A percentile compares a stretch with the other conserved stretches of the same genome.
phyloP scores from a whole-genome alignment of 176 grass and related monocot species.

The Aegilops bicornis region DNA sequence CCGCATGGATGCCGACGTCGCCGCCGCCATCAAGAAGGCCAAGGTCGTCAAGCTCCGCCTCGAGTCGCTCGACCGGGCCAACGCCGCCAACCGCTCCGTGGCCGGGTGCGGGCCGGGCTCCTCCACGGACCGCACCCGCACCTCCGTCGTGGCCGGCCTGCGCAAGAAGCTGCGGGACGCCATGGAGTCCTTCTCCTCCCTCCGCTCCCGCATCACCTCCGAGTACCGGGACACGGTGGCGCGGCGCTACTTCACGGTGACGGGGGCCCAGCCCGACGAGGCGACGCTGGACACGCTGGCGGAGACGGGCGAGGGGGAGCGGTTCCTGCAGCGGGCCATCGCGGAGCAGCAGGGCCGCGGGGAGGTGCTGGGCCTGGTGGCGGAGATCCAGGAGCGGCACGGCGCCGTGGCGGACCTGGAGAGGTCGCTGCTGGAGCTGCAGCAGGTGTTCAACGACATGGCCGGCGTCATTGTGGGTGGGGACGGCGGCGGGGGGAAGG shows the following conservation, averaged over 20 bases:
- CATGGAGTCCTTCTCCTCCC: slow-evolving; percentile 75
- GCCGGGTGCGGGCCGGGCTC: slow-evolving; percentile 56
- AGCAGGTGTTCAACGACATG: slow-evolving; percentile 99
- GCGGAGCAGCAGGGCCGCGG: slow-evolving; percentile 85
- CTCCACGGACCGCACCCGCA: slow-evolving; percentile 74
- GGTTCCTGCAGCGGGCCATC: slow-evolving; percentile 78
- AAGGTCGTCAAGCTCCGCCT: slow-evolving; percentile 86
- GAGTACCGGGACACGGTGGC: slow-evolving; percentile 82
- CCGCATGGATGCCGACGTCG: slow-evolving; percentile 74
- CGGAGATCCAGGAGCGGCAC: slow-evolving; percentile 95
- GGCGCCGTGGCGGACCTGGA: slow-evolving; percentile 74
- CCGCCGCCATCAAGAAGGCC: slow-evolving; percentile 77
- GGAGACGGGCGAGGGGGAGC: slow-evolving; percentile 71
- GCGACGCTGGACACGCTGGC: slow-evolving; percentile 65
- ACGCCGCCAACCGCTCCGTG: slow-evolving; percentile 76
- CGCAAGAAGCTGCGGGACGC: slow-evolving; percentile 85
- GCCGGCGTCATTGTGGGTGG: background rate
- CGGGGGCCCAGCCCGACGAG: slow-evolving; percentile 64
- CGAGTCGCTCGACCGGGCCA: slow-evolving; percentile 91
- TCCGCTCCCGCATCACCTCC: slow-evolving; percentile 44
- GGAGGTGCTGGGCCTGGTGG: slow-evolving; percentile 61
- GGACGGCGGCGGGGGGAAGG: too few relatives aligned
- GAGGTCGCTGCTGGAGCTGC: slow-evolving; percentile 71
- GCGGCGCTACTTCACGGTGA: slow-evolving; percentile 83
- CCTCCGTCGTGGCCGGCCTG: slow-evolving; percentile 75